Conservation (phyloP, 2,329 filamentous ascomycete genomes). For the Aureobasidium vineae region DNA sequence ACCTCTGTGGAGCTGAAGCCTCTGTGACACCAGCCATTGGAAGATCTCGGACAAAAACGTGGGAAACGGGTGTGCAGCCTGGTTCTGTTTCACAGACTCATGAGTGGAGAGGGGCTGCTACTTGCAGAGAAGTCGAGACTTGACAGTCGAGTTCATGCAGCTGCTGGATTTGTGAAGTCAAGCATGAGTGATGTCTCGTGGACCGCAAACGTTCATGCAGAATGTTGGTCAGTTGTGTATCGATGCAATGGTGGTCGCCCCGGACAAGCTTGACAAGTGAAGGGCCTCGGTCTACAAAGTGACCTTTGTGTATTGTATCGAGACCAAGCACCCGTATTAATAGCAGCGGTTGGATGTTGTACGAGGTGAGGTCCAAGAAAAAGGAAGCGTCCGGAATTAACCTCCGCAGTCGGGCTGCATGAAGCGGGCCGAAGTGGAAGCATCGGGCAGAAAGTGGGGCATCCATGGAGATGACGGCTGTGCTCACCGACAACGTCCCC, state of each 20-base stretch:
- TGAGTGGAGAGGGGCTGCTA: background rate
- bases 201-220: conserved; percentile 8
- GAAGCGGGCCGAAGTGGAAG: conserved; percentile 11
- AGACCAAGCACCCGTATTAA: conserved; percentile 2
- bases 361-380: background rate
- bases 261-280: background rate
- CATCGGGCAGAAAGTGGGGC: conserved; percentile 17
- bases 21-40: conserved; percentile 4
- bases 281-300: background rate
- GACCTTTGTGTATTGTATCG: background rate
- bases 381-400: conserved; percentile 8
- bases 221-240: background rate
- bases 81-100: background rate
- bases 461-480: conserved; percentile 21
- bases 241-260: background rate
- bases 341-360: conserved; percentile 9
- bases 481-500: conserved; percentile 22
- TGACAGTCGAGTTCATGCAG: background rate
- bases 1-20: conserved; percentile 12
- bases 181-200: conserved; percentile 8
- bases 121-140: background rate
- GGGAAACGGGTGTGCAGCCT: background rate
- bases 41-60: conserved; percentile 3
- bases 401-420: conserved; percentile 22
- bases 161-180: background rate